Evolutionary conservation across 352 stramenopile species (phyloP), one percentile per base, ranked within the genome.

Genomic region (Phytopythium sindhum): DNA sequence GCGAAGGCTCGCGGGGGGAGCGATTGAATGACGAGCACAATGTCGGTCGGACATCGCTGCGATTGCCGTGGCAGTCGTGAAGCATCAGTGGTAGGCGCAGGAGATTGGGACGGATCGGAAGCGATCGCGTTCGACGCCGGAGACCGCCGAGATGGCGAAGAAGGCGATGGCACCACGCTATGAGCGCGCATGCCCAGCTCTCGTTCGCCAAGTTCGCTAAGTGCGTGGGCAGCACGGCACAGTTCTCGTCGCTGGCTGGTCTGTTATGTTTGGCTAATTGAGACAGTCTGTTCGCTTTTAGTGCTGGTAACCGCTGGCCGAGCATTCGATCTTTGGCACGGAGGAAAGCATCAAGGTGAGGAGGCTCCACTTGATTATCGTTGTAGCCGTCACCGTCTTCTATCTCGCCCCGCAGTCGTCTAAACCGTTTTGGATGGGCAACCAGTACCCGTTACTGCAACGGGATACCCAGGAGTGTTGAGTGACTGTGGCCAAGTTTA

Each of bases 1-100:
- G 55, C 12, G 39, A 68, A 71, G 24, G 23, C 26, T 8, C 33
- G 26, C 2, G 39, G 64, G 3, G 65, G 15, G 6, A 71, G 65
- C 29, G 42, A 44, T 17, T 56, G 53, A 10, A 59, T 12, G 23
- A 59, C 53, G 21, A 59, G 6, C 29, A 47, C 33, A 5, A 21
- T 17, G 31, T 24, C 47, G 21, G 33, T 45, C 12, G 33, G 4
- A 29, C 9, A 17, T 12, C 29, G 28, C 41, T 23, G 41, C 17
- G 41, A 12, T 11, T 42, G 39, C 7, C 9, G 39, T 2, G 39
- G 10, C n/a, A 11, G 15, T 19, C 5, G 35, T 15, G 35, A 42
- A 17, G 10, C 12, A 19, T 4, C 10, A 11, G 35, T 42, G 12
- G 39, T 45, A 15, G 10, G 11, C 17, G 39, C 39, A 21, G 39